Evolutionary conservation across 129 eudicot species (phyloP).

Genomic region (Flaveria trinervia): DNA sequence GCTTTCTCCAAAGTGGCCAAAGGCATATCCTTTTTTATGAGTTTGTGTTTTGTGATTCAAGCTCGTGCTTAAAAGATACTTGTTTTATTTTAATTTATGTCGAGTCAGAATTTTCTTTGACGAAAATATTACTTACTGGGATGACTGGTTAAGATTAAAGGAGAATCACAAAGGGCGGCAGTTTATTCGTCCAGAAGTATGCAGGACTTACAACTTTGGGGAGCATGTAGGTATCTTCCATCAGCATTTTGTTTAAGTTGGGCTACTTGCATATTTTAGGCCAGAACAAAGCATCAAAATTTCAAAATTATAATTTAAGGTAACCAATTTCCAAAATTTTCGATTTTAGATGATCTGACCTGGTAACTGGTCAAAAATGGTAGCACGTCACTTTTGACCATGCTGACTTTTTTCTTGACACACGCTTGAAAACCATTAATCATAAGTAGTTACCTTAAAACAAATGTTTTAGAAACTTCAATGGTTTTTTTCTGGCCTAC

Average conservation of each 20-base stretch:
- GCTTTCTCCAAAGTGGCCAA: conserved; percentile 98
- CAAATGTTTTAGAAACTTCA: not conserved
- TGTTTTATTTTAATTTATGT: not conserved
- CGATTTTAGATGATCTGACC: not conserved
- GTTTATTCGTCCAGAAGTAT: conserved; percentile 92
- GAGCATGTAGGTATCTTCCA: conserved; percentile 79
- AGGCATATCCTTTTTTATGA: conserved; percentile 82
- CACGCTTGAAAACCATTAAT: not conserved
- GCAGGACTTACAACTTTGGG: conserved; percentile 97
- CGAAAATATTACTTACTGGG: conserved; percentile 87
- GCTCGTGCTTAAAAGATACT: not conserved
- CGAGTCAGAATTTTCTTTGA: conserved; percentile 51
- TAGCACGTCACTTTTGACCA: not conserved
- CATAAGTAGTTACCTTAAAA: not conserved
- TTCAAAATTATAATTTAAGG: not conserved
- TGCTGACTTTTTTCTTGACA: not conserved
- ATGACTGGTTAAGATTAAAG: conserved; percentile 92
- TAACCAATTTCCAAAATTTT: not conserved
- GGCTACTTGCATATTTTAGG: not conserved
- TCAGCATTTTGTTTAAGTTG: conserved; percentile 3
- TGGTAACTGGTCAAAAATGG: not conserved
- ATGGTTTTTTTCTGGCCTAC: not conserved
- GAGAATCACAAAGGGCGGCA: conserved; percentile 92
- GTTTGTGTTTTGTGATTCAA: conserved; percentile 17
- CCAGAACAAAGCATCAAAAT: not conserved